Percentiles rank a stretch among this genome's conserved stretches.
These are phyloP conservation scores for Taxawa tesnikishii DNA, from an alignment of 2,329 filamentous ascomycete genomes.

Conservation along the genomic window DNA sequence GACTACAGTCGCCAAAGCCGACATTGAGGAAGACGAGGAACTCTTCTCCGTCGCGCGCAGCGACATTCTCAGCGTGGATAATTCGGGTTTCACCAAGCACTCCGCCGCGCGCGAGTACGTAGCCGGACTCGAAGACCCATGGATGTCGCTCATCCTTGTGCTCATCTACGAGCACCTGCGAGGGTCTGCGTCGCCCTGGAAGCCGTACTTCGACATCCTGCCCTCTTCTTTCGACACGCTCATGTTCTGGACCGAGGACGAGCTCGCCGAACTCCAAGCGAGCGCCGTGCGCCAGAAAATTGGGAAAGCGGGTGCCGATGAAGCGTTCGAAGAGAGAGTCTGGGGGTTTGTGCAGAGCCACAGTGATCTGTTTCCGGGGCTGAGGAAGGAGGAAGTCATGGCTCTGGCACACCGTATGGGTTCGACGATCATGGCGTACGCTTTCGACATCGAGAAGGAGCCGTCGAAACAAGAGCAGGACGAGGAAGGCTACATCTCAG, in stretches of 20 bases:
- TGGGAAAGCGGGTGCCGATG: slow-evolving; percentile 59
- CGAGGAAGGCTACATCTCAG: slow-evolving; percentile 37
- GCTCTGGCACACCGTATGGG: slow-evolving; percentile 65
- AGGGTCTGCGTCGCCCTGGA: slow-evolving; percentile 55
- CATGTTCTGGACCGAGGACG: slow-evolving; percentile 73
- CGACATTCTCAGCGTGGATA: slow-evolving; percentile 59
- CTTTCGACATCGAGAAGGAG: slow-evolving; percentile 61
- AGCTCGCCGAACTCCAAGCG: slow-evolving; percentile 62
- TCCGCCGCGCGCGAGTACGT: slow-evolving; percentile 22
- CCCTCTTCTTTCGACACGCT: slow-evolving; percentile 64
- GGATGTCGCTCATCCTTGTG: slow-evolving; percentile 55
- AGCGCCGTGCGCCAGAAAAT: slow-evolving; percentile 68
- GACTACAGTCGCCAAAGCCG: slow-evolving; percentile 44
- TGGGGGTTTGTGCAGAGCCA: slow-evolving; percentile 45
- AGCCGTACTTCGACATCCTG: slow-evolving; percentile 64
- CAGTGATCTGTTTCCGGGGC: slow-evolving; percentile 35
- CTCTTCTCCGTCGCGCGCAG: slow-evolving; percentile 69
- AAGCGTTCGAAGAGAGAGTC: slow-evolving; percentile 49
- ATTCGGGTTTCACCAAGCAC: slow-evolving; percentile 50
- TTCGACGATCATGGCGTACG: slow-evolving; percentile 83
- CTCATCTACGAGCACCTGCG: slow-evolving; percentile 65
- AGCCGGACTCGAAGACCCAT: slow-evolving; percentile 27
- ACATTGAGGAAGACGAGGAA: slow-evolving; percentile 62
- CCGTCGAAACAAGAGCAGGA: slow-evolving; percentile 40
- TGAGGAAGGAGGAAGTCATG: slow-evolving; percentile 36